Evolutionary conservation across 495 filamentous ascomycete genomes (phyloP), one percentile per base, ranked within the genome.

Genomic region (Annulohypoxylon stygium): DNA sequence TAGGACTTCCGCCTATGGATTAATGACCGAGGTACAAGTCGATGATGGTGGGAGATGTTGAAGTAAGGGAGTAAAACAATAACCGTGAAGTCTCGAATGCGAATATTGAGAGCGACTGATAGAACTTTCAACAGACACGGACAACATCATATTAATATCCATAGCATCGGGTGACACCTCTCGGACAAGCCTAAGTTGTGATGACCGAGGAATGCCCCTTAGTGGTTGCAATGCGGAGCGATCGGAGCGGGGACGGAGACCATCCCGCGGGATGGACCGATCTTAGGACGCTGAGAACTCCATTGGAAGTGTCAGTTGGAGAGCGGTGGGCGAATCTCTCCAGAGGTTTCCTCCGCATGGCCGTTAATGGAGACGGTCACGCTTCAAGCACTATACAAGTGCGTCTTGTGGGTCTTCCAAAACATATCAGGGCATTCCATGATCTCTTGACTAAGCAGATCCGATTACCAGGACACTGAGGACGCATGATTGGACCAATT

Each of bases 201-300:
- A 60, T 37, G 4, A 78, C 86, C 47, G 74, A 86, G 57, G 80
- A 84, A 47, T 82, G 85, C 11, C 80, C 84, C 10, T 88, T 87
- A 86, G 86, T 87, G 76, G 20, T 63, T 26, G 70, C 73, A 65
- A 58, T 79, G 25, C 79, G 76, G 63, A 64, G 71, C 9, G 58
- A 58, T 65, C 66, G 71, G 58, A 74, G 71, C 37, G 61, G 66
- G 61, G 61, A 37, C 47, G 41, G 60, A 39, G 61, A 20, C 45
- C 54, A 69, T 53, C 65, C 55, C 64, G 70, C 70, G 59, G 70
- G 69, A 39, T 63, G 63, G 20, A 18, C 18, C 57, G 37, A 57
- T 14, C 45, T 37, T 54, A 51, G 54, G 53, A 25, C 34, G 41
- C 30, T 43, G 37, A 63, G 57, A 50, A 63, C 50, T 71, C 61